Base-by-base conservation (phyloP, 768 basidiomycete species). In the Russula griseocarnosa region DNA sequence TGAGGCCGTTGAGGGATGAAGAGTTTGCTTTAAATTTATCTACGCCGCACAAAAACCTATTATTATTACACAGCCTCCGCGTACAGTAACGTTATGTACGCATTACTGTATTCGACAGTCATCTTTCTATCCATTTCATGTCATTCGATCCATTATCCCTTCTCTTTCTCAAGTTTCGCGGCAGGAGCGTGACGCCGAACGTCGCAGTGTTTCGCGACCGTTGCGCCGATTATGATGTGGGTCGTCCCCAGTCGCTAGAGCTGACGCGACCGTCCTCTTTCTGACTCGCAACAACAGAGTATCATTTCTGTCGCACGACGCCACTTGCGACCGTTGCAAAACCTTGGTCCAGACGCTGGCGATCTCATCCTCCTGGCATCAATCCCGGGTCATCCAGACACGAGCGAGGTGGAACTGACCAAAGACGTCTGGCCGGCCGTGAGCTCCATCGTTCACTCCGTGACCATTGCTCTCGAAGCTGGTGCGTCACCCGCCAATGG, bases 131-230 rank as follows among this genome's bases (percentile, higher is more conserved):
- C 9, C 3, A 36, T 11, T 1, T 9, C 49, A 62, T 53, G 62
- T n/a, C 11, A 8, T 63, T 58, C 28, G n/a, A 36, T 8, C 62
- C 56, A 8, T 14, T 36, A 1, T 36, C 58, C 14, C 36, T 42
- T 32, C 63, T 64, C 22, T n/a, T 52, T 22, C 14, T 64, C 22
- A 60, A 50, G 24, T 60, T 32, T 24, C 54, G 40, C 4, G 58
- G 53, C 14, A 64, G 58, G 36, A 34, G 34, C n/a, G n/a, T n/a
- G n/a, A n/a, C n/a, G n/a, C n/a, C n/a, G n/a, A n/a, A n/a, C n/a
- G 47, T 64, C 46, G 58, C 47, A 6, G 58, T 64, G 1, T 5
- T 32, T 50, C 53, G 53, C 5, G 18, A 42, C 6, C 2, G 42
- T 18, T 55, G 63, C 46, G 6, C 13, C 28, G 4, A 9, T 32